Conservation (phyloP, 352 stramenopile species). For the Globisporangium okanoganense region DNA sequence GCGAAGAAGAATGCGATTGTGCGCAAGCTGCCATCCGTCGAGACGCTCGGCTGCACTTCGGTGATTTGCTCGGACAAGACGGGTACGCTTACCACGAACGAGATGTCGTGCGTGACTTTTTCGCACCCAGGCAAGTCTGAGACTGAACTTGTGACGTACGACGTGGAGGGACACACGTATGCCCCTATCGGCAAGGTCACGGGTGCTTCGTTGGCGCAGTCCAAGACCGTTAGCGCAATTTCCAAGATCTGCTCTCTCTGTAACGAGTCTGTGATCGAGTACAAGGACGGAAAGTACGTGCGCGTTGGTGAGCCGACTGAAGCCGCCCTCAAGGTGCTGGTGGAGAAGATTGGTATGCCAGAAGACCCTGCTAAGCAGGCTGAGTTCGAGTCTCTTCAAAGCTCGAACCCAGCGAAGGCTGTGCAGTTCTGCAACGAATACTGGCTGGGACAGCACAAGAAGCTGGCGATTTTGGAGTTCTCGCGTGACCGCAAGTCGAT, state of each 20-base stretch:
- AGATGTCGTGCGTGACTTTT: slow-evolving; percentile 94
- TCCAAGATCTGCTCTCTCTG: slow-evolving; percentile 93
- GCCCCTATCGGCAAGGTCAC: slow-evolving; percentile 78
- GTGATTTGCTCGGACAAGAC: slow-evolving; percentile 94
- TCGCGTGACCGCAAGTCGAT: slow-evolving; percentile 98
- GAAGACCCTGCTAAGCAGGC: slow-evolving; percentile 59
- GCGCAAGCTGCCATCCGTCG: slow-evolving; percentile 96
- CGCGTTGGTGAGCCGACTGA: slow-evolving; percentile 97
- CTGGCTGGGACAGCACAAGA: slow-evolving; percentile 81
- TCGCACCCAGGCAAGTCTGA: slow-evolving; percentile 59
- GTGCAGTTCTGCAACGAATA: slow-evolving; percentile 84
- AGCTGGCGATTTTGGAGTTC: slow-evolving; percentile 95
- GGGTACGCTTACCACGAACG: slow-evolving; percentile 97
- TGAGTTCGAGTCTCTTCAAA: slow-evolving; percentile 52
- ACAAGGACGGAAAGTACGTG: slow-evolving; percentile 83
- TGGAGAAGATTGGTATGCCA: slow-evolving; percentile 93
- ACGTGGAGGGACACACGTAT: slow-evolving; percentile 94
- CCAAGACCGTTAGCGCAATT: slow-evolving; percentile 82
- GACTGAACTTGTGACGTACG: slow-evolving; percentile 85
- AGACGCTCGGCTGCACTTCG: slow-evolving; percentile 96
- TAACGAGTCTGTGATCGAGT: slow-evolving; percentile 95
- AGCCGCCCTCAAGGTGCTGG: slow-evolving; percentile 93
- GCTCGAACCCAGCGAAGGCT: slow-evolving; percentile 59
- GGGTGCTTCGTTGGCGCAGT: slow-evolving; percentile 42
- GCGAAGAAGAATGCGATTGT: slow-evolving; percentile 98